phyloP scores from a whole-genome alignment of 805 yeast genomes.

The Brettanomyces anomalus region DNA sequence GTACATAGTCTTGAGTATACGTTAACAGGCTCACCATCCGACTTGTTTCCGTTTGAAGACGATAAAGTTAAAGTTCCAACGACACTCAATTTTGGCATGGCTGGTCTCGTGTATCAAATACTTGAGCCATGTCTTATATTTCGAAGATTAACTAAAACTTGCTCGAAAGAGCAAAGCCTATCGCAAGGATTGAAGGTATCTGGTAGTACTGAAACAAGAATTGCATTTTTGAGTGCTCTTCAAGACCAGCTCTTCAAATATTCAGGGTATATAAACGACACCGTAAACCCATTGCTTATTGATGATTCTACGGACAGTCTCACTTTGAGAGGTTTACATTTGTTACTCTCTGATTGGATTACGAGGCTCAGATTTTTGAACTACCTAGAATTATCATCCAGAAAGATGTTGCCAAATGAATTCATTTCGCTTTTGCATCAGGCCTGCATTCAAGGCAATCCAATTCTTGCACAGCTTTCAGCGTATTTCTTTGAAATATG shows the following conservation, averaged over 20 bases:
- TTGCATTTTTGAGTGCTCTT: slow-evolving; percentile 2
- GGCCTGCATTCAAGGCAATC: slow-evolving; percentile 58
- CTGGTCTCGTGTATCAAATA: slow-evolving; percentile 5
- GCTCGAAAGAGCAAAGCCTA: background rate
- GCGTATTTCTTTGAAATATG: slow-evolving; percentile 34
- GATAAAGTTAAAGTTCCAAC: slow-evolving; percentile 36
- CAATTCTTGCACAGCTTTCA: slow-evolving; percentile 35
- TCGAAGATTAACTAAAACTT: background rate
- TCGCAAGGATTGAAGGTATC: background rate
- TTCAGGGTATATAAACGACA: slow-evolving; percentile 1
- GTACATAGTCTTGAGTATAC: slow-evolving; percentile 40
- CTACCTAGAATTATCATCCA: slow-evolving; percentile 30
- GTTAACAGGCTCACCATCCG: slow-evolving; percentile 51
- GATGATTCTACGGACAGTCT: background rate
- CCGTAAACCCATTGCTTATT: background rate
- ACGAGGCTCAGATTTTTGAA: slow-evolving; percentile 49
- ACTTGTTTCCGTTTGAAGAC: slow-evolving; percentile 34
- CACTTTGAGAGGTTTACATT: slow-evolving; percentile 2
- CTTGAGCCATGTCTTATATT: slow-evolving; percentile 5
- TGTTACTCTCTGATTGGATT: slow-evolving; percentile 40
- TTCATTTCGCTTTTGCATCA: slow-evolving; percentile 45
- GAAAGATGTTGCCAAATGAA: slow-evolving; percentile 33
- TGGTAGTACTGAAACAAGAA: background rate
- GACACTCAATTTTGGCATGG: slow-evolving; percentile 2
- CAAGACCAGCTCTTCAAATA: slow-evolving; percentile 4